Conservation (phyloP, 2,329 filamentous ascomycete species). For the Paramyrothecium roridum region DNA sequence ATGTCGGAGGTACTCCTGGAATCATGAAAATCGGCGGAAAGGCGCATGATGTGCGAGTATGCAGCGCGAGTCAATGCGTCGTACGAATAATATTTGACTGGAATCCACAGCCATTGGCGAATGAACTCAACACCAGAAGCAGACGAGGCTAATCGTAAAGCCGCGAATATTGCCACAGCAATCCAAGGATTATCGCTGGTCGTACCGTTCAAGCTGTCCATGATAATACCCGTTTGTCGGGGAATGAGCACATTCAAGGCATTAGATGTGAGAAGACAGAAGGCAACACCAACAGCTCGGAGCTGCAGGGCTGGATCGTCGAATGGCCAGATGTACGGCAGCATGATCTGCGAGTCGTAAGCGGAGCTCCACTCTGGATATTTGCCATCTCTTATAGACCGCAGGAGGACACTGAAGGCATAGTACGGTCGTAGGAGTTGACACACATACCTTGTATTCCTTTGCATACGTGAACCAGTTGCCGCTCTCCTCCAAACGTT, state of each 20-base stretch:
- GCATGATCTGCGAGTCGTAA: conserved; percentile 55
- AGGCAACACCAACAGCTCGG: conserved; percentile 61
- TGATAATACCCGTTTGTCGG: conserved; percentile 76
- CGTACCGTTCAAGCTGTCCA: conserved; percentile 59
- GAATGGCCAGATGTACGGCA: conserved; percentile 77
- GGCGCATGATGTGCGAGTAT: conserved; percentile 57
- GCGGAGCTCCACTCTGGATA: too few relatives aligned
- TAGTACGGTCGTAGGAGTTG: too few relatives aligned
- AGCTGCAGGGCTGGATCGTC: conserved; percentile 64
- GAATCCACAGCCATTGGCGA: conserved; percentile 54
- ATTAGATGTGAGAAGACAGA: conserved; percentile 69
- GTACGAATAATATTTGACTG: conserved; percentile 55
- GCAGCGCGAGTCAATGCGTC: conserved; percentile 51
- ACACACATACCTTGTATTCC: conserved; percentile 55
- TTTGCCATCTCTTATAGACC: too few relatives aligned
- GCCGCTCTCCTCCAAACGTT: conserved; percentile 64
- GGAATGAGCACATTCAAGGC: conserved; percentile 74
- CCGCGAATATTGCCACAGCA: conserved; percentile 49
- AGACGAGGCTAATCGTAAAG: conserved; percentile 49
- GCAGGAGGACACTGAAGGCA: too few relatives aligned
- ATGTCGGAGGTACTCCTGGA: conserved; percentile 58
- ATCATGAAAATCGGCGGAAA: conserved; percentile 61
- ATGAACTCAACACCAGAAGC: conserved; percentile 53
- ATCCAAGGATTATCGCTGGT: conserved; percentile 48
- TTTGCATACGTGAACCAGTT: conserved; percentile 77